phyloP scores from a whole-genome alignment of 352 stramenopile species.

The Globisporangium abappressorium region DNA sequence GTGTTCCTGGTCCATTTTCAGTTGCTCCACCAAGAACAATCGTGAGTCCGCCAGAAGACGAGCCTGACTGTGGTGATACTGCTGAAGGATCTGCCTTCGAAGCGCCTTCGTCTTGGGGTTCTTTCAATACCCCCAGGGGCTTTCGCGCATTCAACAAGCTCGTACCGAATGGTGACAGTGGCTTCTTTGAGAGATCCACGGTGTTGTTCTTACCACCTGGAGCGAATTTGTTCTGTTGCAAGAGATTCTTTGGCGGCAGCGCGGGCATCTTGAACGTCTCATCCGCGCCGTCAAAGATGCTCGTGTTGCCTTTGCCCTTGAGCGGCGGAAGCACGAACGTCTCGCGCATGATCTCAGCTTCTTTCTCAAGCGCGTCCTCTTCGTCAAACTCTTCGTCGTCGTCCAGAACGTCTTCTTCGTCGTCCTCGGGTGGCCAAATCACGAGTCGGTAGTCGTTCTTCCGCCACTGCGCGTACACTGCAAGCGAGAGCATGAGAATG shows the following conservation, averaged over 20 bases:
- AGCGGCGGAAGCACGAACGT: slow-evolving; percentile 79
- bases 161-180: neutral
- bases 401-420: slow-evolving; percentile 76
- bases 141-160: slow-evolving; percentile 8
- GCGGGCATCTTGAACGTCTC: slow-evolving; percentile 82
- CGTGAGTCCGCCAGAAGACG: neutral
- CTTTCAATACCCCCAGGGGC: slow-evolving; percentile 5
- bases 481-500: slow-evolving; percentile 72
- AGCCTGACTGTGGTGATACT: neutral
- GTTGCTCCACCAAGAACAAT: neutral
- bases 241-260: slow-evolving; percentile 50
- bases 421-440: slow-evolving; percentile 76
- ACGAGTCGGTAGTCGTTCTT: slow-evolving; percentile 85
- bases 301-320: slow-evolving; percentile 54
- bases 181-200: neutral
- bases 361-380: slow-evolving; percentile 66
- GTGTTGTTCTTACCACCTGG: slow-evolving; percentile 7
- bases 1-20: neutral
- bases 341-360: slow-evolving; percentile 69
- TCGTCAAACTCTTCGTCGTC: slow-evolving; percentile 75
- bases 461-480: slow-evolving; percentile 71
- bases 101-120: neutral
- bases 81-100: neutral
- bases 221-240: slow-evolving; percentile 18
- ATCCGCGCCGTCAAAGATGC: slow-evolving; percentile 50